Evolutionary conservation across 352 stramenopile genomes (phyloP).

Genomic region (Stramenopiles sp.): DNA sequence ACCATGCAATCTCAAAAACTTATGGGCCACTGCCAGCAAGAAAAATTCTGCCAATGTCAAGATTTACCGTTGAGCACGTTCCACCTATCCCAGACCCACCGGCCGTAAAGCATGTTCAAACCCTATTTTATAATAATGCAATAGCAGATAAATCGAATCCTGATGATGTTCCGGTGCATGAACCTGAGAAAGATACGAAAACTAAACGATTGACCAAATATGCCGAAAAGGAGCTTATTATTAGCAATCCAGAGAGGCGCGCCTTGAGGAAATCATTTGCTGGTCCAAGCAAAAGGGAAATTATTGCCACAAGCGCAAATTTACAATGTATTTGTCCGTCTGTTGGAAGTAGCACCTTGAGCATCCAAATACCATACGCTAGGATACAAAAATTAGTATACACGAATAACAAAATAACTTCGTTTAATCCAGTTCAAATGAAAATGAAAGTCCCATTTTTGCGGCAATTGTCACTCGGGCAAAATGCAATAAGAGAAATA

Average conservation of each 20-base stretch:
- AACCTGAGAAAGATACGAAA: background rate
- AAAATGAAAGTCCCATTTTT: background rate
- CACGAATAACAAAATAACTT: background rate
- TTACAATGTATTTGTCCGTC: background rate
- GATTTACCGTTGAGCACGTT: background rate
- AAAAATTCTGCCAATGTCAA: background rate
- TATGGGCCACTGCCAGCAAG: background rate
- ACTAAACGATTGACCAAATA: background rate
- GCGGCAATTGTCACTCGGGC: background rate
- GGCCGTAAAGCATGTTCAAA: background rate
- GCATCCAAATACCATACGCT: background rate
- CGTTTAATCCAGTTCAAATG: background rate
- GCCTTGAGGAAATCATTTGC: background rate
- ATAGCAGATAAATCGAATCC: background rate
- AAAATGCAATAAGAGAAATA: background rate
- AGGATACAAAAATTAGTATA: background rate
- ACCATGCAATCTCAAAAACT: background rate
- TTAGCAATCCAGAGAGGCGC: background rate
- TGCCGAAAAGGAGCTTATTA: background rate
- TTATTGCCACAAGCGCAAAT: background rate
- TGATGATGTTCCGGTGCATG: background rate
- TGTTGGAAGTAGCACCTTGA: background rate
- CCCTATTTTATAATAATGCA: background rate
- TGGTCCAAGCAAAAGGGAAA: background rate
- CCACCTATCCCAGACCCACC: background rate